Percentiles rank a stretch among this genome's conserved stretches.
Conservation (phyloP, 352 stramenopile genomes). For the Phytophthora litchii region DNA sequence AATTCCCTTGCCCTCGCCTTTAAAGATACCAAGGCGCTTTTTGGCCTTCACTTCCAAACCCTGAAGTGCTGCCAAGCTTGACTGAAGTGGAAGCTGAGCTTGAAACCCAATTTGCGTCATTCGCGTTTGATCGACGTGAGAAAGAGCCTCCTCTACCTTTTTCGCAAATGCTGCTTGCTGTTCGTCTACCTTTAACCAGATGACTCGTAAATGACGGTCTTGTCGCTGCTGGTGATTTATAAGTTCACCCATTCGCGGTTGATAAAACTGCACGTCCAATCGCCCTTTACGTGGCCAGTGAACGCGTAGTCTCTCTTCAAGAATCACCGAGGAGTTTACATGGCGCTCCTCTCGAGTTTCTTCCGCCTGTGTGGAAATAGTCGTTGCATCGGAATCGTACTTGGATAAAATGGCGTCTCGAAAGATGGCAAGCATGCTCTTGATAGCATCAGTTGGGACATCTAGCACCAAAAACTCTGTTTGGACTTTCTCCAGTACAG, state of each 20-base stretch:
- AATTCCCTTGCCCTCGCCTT: constrained; percentile 37
- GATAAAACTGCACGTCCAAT: constrained; percentile 85
- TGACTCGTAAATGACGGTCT: constrained; percentile 64
- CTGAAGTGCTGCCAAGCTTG: constrained; percentile 82
- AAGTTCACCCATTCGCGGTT: constrained; percentile 87
- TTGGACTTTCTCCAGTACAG: constrained; percentile 32
- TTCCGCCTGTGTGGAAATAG: constrained; percentile 28
- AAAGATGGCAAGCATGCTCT: constrained; percentile 39
- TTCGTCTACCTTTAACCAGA: constrained; percentile 56
- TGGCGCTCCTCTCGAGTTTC: constrained; percentile 45
- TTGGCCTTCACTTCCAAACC: constrained; percentile 86
- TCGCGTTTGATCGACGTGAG: constrained; percentile 42
- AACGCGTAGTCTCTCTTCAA: constrained; percentile 87
- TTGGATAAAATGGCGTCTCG: constrained; percentile 50
- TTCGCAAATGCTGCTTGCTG: constrained; percentile 61
- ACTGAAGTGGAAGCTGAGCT: constrained; percentile 70
- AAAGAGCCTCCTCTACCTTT: constrained; percentile 30
- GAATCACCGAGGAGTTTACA: constrained; percentile 41
- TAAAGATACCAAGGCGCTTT: constrained; percentile 58
- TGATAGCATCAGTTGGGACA: constrained; percentile 28
- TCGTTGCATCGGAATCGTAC: constrained; percentile 41
- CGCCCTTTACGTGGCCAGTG: constrained; percentile 89
- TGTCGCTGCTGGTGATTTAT: constrained; percentile 76
- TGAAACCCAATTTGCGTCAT: constrained; percentile 60
- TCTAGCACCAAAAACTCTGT: constrained; percentile 44